phyloP scores from a whole-genome alignment of 805 yeast genomes.

The Sugiyamaella floridensis region DNA sequence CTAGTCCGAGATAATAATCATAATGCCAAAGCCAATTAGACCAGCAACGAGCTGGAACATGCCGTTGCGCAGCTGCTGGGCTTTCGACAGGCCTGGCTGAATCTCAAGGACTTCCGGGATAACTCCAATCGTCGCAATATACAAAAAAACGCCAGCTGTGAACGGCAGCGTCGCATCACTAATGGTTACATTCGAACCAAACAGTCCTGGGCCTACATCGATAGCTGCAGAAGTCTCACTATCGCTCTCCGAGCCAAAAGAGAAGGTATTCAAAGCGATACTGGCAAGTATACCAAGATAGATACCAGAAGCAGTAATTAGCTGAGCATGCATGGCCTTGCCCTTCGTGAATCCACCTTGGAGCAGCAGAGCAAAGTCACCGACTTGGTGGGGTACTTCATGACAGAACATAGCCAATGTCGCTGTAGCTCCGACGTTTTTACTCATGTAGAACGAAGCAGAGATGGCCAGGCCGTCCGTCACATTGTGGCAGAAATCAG shows the following conservation, averaged over 20 bases:
- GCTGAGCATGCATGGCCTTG: conserved; percentile 61
- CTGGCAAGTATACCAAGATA: conserved; percentile 61
- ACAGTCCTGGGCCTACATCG: conserved; percentile 31
- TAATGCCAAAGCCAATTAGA: conserved; percentile 48
- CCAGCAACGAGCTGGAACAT: conserved; percentile 44
- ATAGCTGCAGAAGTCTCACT: conserved; percentile 12
- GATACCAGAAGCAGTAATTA: conserved; percentile 59
- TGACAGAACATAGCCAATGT: conserved; percentile 67
- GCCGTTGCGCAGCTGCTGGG: conserved; percentile 36
- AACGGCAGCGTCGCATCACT: conserved; percentile 57
- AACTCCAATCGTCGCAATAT: conserved; percentile 68
- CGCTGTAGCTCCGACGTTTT: conserved; percentile 58
- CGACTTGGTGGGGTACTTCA: conserved; percentile 76
- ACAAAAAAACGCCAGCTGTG: conserved; percentile 71
- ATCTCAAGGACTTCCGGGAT: conserved; percentile 61
- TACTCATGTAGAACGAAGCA: conserved; percentile 57
- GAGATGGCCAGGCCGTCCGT: conserved; percentile 75
- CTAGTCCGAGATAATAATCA: conserved; percentile 41
- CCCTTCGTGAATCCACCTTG: conserved; percentile 62
- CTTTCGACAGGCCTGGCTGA: conserved; percentile 28
- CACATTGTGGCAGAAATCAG: conserved; percentile 67
- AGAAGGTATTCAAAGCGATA: conserved; percentile 42
- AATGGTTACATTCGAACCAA: conserved; percentile 45
- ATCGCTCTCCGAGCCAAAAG: conserved; percentile 3
- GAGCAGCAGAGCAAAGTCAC: conserved; percentile 67